Evolutionary conservation across 805 yeast species (phyloP).

Genomic region (Metschnikowia vanudenii): DNA sequence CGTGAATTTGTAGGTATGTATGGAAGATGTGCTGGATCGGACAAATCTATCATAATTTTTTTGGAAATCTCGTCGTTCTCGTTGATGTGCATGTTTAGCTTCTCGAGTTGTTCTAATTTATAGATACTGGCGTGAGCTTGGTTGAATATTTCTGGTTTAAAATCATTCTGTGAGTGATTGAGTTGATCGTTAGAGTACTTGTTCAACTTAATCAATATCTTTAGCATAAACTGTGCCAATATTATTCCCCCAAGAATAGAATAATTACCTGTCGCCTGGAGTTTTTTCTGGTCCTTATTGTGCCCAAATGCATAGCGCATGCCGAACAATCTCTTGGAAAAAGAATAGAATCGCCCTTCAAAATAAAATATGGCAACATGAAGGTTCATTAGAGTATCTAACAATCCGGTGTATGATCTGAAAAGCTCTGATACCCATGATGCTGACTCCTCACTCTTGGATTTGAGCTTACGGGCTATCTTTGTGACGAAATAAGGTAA

Average conservation of each 20-base stretch:
- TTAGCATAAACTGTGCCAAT: conserved; percentile 51
- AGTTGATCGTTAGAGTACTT: conserved; percentile 13
- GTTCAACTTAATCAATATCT: conserved; percentile 36
- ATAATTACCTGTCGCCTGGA: conserved; percentile 57
- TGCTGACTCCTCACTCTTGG: conserved; percentile 20
- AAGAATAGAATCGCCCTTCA: conserved; percentile 74
- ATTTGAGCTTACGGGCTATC: conserved; percentile 24
- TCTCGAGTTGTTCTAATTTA: conserved; percentile 15
- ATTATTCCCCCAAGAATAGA: conserved; percentile 70
- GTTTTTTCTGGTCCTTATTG: conserved; percentile 42
- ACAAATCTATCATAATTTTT: conserved; percentile 45
- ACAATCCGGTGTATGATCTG: conserved; percentile 43
- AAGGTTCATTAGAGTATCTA: conserved; percentile 58
- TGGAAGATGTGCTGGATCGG: conserved; percentile 55
- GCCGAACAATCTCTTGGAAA: conserved; percentile 76
- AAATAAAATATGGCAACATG: conserved; percentile 84
- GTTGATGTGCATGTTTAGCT: conserved; percentile 7
- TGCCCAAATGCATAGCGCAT: conserved; percentile 77
- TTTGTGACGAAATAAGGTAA: conserved; percentile 55
- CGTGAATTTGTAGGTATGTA: conserved; percentile 71
- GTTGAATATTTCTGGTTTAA: background rate
- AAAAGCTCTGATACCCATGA: conserved; percentile 23
- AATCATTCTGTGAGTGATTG: background rate
- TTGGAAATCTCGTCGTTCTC: conserved; percentile 3
- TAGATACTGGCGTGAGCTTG: conserved; percentile 4